Conservation (phyloP, 2,329 filamentous ascomycete genomes). For the Penicillium sp. region DNA sequence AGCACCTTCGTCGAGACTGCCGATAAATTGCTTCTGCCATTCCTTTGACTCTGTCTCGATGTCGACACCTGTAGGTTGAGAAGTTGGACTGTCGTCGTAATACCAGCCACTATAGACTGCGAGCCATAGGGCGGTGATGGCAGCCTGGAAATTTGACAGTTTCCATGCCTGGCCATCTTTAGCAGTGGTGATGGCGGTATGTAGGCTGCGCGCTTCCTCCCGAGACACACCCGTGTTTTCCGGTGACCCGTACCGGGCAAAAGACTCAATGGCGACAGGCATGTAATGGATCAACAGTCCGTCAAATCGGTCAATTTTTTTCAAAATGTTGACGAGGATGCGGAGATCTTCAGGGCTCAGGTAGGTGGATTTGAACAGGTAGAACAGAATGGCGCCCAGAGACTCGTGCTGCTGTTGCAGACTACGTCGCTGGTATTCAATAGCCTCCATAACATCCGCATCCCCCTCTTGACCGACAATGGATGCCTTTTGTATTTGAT, state of each 20-base stretch:
- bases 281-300: constrained; percentile 76
- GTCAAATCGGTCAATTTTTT: constrained; percentile 77
- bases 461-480: constrained; percentile 70
- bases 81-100: constrained; percentile 69
- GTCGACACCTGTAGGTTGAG: constrained; percentile 65
- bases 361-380: constrained; percentile 76
- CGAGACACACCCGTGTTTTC: constrained; percentile 69
- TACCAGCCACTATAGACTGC: constrained; percentile 92
- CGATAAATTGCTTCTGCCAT: constrained; percentile 73
- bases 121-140: constrained; percentile 83
- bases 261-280: constrained; percentile 76
- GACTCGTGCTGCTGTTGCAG: constrained; percentile 89
- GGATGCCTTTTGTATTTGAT: constrained; percentile 74
- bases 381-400: constrained; percentile 77
- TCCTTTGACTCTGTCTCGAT: constrained; percentile 69
- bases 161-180: constrained; percentile 72
- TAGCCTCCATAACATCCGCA: constrained; percentile 72
- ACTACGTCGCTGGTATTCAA: constrained; percentile 79
- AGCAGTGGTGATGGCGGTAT: constrained; percentile 68
- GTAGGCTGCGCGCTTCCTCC: constrained; percentile 70
- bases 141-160: constrained; percentile 75
- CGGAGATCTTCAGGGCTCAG: constrained; percentile 74
- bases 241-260: constrained; percentile 76
- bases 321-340: constrained; percentile 69
- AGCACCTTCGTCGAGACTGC: constrained; percentile 82